A percentile compares a stretch with the other conserved stretches of the same genome.
These are phyloP conservation scores for Pezicula radicicola DNA, from an alignment of 2,329 filamentous ascomycete genomes.

Conservation along the genomic window DNA sequence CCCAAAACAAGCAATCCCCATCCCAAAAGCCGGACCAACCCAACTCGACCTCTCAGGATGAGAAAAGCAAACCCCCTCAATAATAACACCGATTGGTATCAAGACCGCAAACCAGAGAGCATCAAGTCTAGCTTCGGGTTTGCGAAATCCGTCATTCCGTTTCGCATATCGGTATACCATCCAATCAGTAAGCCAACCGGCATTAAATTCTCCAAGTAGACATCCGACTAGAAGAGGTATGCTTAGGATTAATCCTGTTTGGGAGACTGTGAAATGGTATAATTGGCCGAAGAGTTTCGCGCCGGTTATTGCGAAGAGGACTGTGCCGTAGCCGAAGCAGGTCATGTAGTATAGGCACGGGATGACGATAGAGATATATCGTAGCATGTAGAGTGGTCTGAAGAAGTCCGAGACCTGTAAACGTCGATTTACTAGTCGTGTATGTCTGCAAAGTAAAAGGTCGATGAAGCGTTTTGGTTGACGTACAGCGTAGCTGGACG, in stretches of 20 bases:
- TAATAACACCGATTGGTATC: slow-evolving; percentile 22
- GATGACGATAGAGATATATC: slow-evolving; percentile 9
- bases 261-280: slow-evolving; percentile 21
- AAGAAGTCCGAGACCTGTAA: slow-evolving; percentile 3
- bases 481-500: background rate
- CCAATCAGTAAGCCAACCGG: slow-evolving; percentile 26
- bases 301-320: slow-evolving; percentile 22
- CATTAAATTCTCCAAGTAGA: slow-evolving; percentile 23
- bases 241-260: slow-evolving; percentile 23
- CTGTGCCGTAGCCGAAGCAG: slow-evolving; percentile 21
- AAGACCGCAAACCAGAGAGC: slow-evolving; percentile 27
- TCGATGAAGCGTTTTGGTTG: background rate
- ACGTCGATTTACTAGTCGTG: slow-evolving; percentile 6
- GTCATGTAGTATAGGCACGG: slow-evolving; percentile 14
- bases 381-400: slow-evolving; percentile 6
- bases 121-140: slow-evolving; percentile 30
- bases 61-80: slow-evolving; percentile 21
- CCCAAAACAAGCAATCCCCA: slow-evolving; percentile 31
- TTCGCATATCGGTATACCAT: slow-evolving; percentile 26
- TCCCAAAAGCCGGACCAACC: slow-evolving; percentile 32
- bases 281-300: slow-evolving; percentile 15
- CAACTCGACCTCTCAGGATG: slow-evolving; percentile 29
- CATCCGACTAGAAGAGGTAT: slow-evolving; percentile 23
- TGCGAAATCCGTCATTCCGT: slow-evolving; percentile 21
- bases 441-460: slow-evolving; percentile 13